A percentile compares a stretch with the other conserved stretches of the same genome.
Evolutionary conservation across 2,329 filamentous ascomycete genomes (phyloP).

Genomic region (Botrytis tulipae): DNA sequence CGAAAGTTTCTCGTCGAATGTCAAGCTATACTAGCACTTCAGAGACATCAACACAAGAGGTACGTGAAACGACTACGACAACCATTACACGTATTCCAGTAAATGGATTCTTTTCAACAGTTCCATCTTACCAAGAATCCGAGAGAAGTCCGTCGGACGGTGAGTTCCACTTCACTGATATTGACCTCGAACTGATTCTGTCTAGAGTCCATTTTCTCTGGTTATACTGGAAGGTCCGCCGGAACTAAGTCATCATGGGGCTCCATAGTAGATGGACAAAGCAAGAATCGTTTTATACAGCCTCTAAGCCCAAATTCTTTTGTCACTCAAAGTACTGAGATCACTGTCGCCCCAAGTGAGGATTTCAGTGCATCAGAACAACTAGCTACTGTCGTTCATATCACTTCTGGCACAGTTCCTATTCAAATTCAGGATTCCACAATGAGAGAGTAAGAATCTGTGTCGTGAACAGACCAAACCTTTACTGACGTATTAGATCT

Average conservation of each 20-base stretch:
- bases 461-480: background rate
- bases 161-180: constrained; percentile 13
- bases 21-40: constrained; percentile 29
- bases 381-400: constrained; percentile 41
- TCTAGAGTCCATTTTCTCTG: constrained; percentile 48
- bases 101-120: constrained; percentile 21
- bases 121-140: constrained; percentile 22
- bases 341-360: constrained; percentile 40
- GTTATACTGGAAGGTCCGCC: constrained; percentile 43
- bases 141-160: constrained; percentile 30
- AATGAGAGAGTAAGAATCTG: constrained; percentile 23
- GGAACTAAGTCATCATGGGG: constrained; percentile 40
- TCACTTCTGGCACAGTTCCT: constrained; percentile 33
- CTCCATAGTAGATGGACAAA: constrained; percentile 36
- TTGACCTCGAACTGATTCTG: constrained; percentile 27
- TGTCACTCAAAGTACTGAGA: constrained; percentile 44
- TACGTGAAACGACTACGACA: constrained; percentile 20
- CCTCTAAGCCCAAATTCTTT: constrained; percentile 45
- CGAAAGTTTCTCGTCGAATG: constrained; percentile 23
- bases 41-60: constrained; percentile 22
- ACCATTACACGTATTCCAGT: constrained; percentile 21
- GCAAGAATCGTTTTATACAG: constrained; percentile 39
- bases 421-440: constrained; percentile 26
- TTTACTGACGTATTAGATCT: constrained; percentile 19
- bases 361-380: constrained; percentile 38